These are phyloP conservation scores for Talaromyces sp. DNA, from an alignment of 2,329 filamentous ascomycete genomes.

Conservation along the genomic window DNA sequence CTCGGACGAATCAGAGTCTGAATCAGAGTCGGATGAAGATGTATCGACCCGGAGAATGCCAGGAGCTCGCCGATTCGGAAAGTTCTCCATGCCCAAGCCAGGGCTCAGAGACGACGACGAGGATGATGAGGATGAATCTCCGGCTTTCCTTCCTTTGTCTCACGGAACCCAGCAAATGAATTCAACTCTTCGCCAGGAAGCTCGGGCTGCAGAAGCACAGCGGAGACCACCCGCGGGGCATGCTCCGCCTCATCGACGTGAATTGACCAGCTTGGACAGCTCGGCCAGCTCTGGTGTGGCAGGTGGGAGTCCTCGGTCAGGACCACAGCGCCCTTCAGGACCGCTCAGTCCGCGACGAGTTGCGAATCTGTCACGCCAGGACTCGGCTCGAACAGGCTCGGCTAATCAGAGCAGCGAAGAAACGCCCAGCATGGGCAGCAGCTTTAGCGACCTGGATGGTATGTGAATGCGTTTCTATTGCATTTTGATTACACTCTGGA, in stretches of 20 bases:
- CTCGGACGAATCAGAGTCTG: conserved; percentile 14
- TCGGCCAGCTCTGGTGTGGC: conserved; percentile 33
- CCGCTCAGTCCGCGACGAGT: conserved; percentile 42
- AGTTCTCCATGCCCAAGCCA: conserved; percentile 31
- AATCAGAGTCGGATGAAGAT: conserved; percentile 16
- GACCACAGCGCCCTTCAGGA: conserved; percentile 16
- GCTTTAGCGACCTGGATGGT: conserved; percentile 62
- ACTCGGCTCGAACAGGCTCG: conserved; percentile 37
- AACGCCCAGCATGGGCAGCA: conserved; percentile 59
- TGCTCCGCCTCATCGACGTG: conserved; percentile 15
- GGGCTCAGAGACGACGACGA: conserved; percentile 31
- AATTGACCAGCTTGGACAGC: conserved; percentile 22
- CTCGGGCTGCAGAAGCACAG: conserved; percentile 20
- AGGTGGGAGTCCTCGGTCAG: conserved; percentile 17
- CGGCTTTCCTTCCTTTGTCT: conserved; percentile 41
- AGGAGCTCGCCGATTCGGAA: conserved; percentile 33
- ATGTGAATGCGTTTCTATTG: conserved; percentile 3
- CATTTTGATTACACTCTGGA: too few relatives aligned
- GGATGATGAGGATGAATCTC: conserved; percentile 41
- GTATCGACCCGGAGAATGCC: conserved; percentile 17
- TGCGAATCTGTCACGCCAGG: conserved; percentile 44
- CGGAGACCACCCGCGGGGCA: conserved; percentile 24
- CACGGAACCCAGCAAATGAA: conserved; percentile 29
- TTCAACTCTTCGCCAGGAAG: conserved; percentile 36
- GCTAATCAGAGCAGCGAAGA: conserved; percentile 47